These are phyloP conservation scores for Plenodomus tracheiphilus DNA, from an alignment of 2,329 filamentous ascomycete genomes.

Conservation along the genomic window DNA sequence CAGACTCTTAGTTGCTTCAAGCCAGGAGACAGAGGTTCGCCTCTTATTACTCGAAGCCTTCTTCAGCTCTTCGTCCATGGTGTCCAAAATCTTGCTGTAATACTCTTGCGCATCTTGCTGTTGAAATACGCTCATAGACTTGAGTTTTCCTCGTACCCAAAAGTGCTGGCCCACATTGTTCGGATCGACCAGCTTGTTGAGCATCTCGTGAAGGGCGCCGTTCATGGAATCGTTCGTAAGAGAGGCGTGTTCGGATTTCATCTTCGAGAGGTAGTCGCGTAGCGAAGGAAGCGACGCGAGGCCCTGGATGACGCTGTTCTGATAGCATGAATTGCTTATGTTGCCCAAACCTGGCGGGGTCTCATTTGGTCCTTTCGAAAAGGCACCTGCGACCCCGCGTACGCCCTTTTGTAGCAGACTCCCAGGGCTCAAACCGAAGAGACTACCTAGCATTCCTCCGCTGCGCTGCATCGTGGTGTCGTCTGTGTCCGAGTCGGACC, in stretches of 20 bases:
- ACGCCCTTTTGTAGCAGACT: slow-evolving; percentile 43
- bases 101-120: slow-evolving; percentile 99
- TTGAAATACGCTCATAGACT: slow-evolving; percentile 92
- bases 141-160: slow-evolving; percentile 80
- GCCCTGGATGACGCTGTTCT: slow-evolving; percentile 88
- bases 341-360: slow-evolving; percentile 74
- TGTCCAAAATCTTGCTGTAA: slow-evolving; percentile 84
- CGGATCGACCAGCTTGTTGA: slow-evolving; percentile 70
- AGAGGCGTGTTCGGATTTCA: slow-evolving; percentile 35
- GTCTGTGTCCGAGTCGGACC: slow-evolving; percentile 17
- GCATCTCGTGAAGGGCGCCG: slow-evolving; percentile 64
- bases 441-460: slow-evolving; percentile 30
- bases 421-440: slow-evolving; percentile 45
- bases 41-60: slow-evolving; percentile 49
- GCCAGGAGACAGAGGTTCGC: slow-evolving; percentile 42
- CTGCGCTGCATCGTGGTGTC: slow-evolving; percentile 24
- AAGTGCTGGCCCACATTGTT: slow-evolving; percentile 74
- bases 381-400: slow-evolving; percentile 41
- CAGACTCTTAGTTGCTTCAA: slow-evolving; percentile 29
- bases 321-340: slow-evolving; percentile 94
- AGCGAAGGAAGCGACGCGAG: slow-evolving; percentile 75
- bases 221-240: slow-evolving; percentile 52
- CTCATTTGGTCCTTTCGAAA: slow-evolving; percentile 33
- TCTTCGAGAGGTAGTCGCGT: slow-evolving; percentile 61
- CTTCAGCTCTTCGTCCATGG: slow-evolving; percentile 76